Conservation (phyloP, 1,139 yeast genomes). For the Hyphopichia khmerensis region DNA sequence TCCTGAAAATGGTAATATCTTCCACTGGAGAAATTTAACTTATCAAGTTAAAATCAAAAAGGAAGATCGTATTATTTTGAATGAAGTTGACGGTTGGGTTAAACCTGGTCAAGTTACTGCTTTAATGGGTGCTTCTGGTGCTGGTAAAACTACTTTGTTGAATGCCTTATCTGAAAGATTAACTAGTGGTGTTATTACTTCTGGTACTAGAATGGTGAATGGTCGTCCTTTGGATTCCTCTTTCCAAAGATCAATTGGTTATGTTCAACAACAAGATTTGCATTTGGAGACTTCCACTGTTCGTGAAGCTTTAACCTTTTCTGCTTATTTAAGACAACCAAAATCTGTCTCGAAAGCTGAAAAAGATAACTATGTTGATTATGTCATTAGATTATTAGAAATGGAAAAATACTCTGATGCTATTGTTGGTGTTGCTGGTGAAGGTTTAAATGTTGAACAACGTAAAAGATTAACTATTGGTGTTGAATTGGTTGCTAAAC, state of each 20-base stretch:
- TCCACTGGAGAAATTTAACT: slow-evolving; percentile 43
- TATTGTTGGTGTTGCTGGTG: slow-evolving; percentile 40
- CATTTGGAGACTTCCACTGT: slow-evolving; percentile 38
- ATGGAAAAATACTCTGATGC: slow-evolving; percentile 37
- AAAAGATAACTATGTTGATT: slow-evolving; percentile 36
- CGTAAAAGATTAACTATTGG: slow-evolving; percentile 38
- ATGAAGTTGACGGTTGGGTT: slow-evolving; percentile 23
- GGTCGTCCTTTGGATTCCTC: slow-evolving; percentile 34
- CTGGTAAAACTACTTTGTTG: slow-evolving; percentile 35
- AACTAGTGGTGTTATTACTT: slow-evolving; percentile 32
- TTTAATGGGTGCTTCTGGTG: slow-evolving; percentile 36
- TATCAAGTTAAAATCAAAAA: slow-evolving; percentile 58
- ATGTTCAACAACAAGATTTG: slow-evolving; percentile 41
- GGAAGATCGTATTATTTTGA: slow-evolving; percentile 44
- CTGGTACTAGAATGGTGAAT: slow-evolving; percentile 36
- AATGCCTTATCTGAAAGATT: slow-evolving; percentile 33
- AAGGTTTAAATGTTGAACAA: slow-evolving; percentile 40
- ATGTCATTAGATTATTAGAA: slow-evolving; percentile 36
- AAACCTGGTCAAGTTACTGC: slow-evolving; percentile 33
- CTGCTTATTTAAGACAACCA: slow-evolving; percentile 39
- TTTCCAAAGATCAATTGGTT: slow-evolving; percentile 42
- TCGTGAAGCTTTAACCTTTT: slow-evolving; percentile 35
- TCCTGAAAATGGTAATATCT: slow-evolving; percentile 16
- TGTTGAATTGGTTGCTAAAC: slow-evolving; percentile 41
- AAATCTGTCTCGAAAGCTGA: slow-evolving; percentile 24